Percentiles rank a stretch among this genome's conserved stretches.
Evolutionary conservation across 176 grass and related monocot species (phyloP).

Genomic region (Leersia perrieri): DNA sequence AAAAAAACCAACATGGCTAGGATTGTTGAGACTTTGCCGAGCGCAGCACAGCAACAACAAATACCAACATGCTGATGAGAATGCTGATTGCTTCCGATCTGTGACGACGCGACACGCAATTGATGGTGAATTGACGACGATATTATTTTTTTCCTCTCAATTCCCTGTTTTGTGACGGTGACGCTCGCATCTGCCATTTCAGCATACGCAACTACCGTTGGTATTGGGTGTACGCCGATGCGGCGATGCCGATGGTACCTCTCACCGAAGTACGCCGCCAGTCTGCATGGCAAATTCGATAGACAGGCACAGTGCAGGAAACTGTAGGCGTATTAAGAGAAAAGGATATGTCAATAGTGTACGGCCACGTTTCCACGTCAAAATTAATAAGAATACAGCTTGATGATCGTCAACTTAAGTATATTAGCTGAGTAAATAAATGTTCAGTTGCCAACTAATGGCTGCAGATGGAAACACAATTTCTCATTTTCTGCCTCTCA

Average conservation of each 20-base stretch:
- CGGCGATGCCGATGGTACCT: too few species aligned
- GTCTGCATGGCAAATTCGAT: background rate
- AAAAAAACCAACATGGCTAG: background rate
- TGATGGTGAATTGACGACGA: background rate
- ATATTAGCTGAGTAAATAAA: background rate
- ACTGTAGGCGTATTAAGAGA: background rate
- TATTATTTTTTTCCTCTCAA: background rate
- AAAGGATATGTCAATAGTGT: background rate
- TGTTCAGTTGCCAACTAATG: background rate
- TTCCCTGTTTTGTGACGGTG: background rate
- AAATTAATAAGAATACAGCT: background rate
- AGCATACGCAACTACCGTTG: slow-evolving; percentile 21
- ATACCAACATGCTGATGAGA: background rate
- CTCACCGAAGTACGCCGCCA: background rate
- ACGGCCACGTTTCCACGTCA: background rate
- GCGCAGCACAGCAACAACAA: background rate
- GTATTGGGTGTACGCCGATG: too few species aligned
- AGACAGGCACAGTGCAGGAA: background rate
- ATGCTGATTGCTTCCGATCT: background rate
- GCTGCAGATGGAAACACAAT: background rate
- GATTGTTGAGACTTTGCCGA: background rate
- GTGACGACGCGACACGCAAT: background rate
- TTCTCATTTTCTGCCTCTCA: too few species aligned
- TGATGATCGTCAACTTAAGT: background rate
- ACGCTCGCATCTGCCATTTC: background rate